Evolutionary conservation across 1,284 basidiomycete species (phyloP), one percentile per base, ranked within the genome.

Genomic region (Psilocybe mexicana): DNA sequence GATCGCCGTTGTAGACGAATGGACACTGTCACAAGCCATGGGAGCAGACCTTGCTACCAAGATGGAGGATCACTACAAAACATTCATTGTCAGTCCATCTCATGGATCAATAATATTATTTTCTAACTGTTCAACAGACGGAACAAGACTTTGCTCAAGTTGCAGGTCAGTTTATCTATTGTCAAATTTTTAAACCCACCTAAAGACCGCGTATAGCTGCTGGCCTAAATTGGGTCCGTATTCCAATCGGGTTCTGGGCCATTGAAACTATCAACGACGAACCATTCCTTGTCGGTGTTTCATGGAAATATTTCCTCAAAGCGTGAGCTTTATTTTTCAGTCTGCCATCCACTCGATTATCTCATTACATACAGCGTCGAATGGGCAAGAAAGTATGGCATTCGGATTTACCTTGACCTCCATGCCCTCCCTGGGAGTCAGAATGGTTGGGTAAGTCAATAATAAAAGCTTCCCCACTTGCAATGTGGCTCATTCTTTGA

Each of bases 371-470:
- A 48, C 64, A 92, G 90, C 5, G 82, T 95, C 61, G 75, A 85
- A 63, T 96, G 94, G 94, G 90, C 87, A 28, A 84, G 93, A 66
- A 96, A 96, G 75, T 97, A 97, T 71, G 94, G 94, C 6, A 72
- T 97, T 54, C 86, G 94, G 48, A 89, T 96, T 67, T 92, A 92
- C 72, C 82, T 96, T 52, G 94, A 97, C 76, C 73, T 96, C 26
- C 87, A 90, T 63, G 72, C 84, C 12, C 77, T 90, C 43, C 87
- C 87, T 23, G 88, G 88, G 57, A 86, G 83, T 62, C 88, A 90
- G 71, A 94, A 89, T 76, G 86, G 85, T 47, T 87, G 86, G 86
- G 76, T 79, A 59, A 63, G 72, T 63, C 36, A 30, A 52, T 38
- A 26, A 43, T 46, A 50, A 45, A 51, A 42, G 38, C 54, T 43